phyloP scores from a whole-genome alignment of 495 filamentous ascomycete genomes.

The Aspergillus sclerotiicarbonarius region DNA sequence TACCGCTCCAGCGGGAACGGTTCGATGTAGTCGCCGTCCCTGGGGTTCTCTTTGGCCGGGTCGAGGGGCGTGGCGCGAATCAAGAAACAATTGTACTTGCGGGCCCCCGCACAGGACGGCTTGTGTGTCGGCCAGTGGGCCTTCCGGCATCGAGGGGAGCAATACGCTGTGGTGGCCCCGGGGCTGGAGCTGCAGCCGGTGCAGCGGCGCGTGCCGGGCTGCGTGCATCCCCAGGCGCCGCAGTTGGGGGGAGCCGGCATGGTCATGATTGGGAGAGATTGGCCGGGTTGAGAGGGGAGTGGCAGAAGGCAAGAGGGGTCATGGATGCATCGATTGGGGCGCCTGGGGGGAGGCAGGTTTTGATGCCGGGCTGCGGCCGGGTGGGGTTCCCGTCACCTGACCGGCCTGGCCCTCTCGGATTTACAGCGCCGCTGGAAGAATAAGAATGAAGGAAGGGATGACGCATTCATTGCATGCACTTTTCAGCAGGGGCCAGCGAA shows the following conservation, averaged over 20 bases:
- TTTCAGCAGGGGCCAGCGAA: too few species aligned
- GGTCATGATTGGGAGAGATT: too few species aligned
- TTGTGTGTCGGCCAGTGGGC: background rate
- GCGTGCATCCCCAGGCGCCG: background rate
- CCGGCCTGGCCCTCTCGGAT: too few species aligned
- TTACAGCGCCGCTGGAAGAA: too few species aligned
- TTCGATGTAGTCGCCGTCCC: constrained; percentile 13
- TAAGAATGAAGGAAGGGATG: too few species aligned
- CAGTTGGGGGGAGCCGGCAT: background rate
- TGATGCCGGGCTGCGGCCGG: too few species aligned
- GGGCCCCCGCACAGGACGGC: background rate
- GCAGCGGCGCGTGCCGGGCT: background rate
- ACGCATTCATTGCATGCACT: too few species aligned
- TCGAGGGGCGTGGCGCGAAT: background rate
- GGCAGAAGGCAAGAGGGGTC: too few species aligned
- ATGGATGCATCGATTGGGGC: too few species aligned
- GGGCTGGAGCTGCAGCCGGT: background rate
- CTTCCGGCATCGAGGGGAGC: background rate
- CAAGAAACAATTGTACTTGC: background rate
- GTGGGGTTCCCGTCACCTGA: too few species aligned
- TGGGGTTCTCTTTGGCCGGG: background rate
- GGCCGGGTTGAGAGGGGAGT: too few species aligned
- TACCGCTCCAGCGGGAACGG: constrained; percentile 18
- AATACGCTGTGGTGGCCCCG: background rate
- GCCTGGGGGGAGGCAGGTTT: too few species aligned